These are phyloP conservation scores for Aureobasidium sp. DNA, from an alignment of 2,329 filamentous ascomycete species.

Conservation along the genomic window DNA sequence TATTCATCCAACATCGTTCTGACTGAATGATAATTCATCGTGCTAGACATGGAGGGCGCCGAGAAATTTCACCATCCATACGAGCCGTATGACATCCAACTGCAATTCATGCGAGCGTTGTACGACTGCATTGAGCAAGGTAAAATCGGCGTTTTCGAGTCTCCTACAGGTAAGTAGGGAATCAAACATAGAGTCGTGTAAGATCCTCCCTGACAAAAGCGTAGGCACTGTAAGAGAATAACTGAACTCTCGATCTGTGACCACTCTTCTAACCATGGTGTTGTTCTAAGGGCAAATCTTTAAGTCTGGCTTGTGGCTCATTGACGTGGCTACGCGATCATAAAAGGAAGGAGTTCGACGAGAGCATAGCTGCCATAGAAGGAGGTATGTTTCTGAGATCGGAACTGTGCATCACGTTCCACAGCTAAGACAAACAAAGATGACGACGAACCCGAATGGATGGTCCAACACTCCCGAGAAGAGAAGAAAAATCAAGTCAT, in stretches of 20 bases:
- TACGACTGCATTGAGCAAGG: slow-evolving; percentile 71
- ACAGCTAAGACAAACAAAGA: slow-evolving; percentile 21
- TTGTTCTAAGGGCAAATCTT: slow-evolving; percentile 60
- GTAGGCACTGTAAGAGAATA: not conserved
- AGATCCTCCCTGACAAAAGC: not conserved
- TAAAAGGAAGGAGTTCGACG: slow-evolving; percentile 54
- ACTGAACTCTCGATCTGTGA: not conserved
- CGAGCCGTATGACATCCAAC: slow-evolving; percentile 77
- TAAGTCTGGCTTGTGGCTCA: slow-evolving; percentile 82
- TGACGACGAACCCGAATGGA: slow-evolving; percentile 74
- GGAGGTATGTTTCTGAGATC: slow-evolving; percentile 22
- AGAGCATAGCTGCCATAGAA: slow-evolving; percentile 39
- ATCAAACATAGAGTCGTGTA: no score
- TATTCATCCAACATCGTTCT: not conserved
- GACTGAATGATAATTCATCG: not conserved
- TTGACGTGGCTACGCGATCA: slow-evolving; percentile 85
- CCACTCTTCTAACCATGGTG: not conserved
- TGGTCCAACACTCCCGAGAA: slow-evolving; percentile 65
- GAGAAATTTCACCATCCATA: slow-evolving; percentile 77
- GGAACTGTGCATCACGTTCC: no score
- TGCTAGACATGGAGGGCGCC: not conserved
- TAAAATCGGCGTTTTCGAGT: slow-evolving; percentile 82
- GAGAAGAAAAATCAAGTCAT: slow-evolving; percentile 60
- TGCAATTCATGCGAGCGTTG: slow-evolving; percentile 76
- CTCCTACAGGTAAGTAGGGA: slow-evolving; percentile 69